These are phyloP conservation scores for Ceratocystis eucalypticola DNA, from an alignment of 2,329 filamentous ascomycete genomes.

Conservation along the genomic window DNA sequence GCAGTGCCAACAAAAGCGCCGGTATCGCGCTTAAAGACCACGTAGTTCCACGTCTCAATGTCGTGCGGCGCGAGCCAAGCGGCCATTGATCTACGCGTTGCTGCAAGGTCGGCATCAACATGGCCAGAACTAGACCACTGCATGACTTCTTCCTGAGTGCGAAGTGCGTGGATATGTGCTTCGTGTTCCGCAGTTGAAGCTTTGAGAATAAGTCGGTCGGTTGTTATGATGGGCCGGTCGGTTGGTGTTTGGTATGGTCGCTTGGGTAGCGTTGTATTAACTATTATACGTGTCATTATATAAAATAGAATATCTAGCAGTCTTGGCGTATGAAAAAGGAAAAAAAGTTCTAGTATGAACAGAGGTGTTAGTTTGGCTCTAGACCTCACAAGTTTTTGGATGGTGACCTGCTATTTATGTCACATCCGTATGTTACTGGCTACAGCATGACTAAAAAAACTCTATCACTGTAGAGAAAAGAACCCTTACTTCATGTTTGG, in stretches of 20 bases:
- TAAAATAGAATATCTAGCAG: conserved; percentile 7
- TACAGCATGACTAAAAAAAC: not conserved
- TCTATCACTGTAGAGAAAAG: not conserved
- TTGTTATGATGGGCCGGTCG: conserved; percentile 31
- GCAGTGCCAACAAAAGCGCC: conserved; percentile 41
- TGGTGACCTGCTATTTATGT: not conserved
- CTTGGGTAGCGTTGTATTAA: conserved; percentile 37
- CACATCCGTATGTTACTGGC: not conserved
- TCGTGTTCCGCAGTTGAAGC: conserved; percentile 38
- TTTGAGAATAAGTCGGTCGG: conserved; percentile 42
- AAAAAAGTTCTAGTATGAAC: not conserved
- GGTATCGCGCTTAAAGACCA: conserved; percentile 35
- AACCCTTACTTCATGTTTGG: not conserved
- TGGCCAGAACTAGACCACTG: conserved; percentile 35
- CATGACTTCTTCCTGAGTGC: conserved; percentile 50
- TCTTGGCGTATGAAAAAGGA: not conserved
- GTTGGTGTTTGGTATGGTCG: conserved; percentile 30
- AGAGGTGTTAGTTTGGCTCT: not conserved
- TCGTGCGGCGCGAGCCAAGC: conserved; percentile 38
- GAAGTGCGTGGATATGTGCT: conserved; percentile 37
- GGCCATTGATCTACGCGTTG: conserved; percentile 31
- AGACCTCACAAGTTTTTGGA: not conserved
- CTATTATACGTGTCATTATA: conserved; percentile 25
- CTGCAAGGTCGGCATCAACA: conserved; percentile 32
- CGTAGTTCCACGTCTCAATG: conserved; percentile 41